These are phyloP conservation scores for Sparassis latifolia DNA, from an alignment of 1,284 basidiomycete genomes.

Conservation along the genomic window DNA sequence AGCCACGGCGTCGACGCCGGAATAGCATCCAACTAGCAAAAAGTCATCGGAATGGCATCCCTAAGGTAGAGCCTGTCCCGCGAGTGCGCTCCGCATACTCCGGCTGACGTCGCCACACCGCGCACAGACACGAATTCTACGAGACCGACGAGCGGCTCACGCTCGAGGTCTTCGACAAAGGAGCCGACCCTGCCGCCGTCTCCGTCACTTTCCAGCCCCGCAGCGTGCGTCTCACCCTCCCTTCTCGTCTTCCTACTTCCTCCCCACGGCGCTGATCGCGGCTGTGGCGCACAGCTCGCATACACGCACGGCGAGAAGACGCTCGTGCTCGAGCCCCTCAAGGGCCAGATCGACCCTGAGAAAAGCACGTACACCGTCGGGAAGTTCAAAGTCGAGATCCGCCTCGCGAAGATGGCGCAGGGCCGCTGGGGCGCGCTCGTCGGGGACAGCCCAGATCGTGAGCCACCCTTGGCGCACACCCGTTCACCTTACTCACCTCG, in stretches of 20 bases:
- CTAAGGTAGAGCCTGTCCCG: background rate
- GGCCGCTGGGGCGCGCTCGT: slow-evolving; percentile 75
- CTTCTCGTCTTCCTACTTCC: background rate
- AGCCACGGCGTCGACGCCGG: background rate
- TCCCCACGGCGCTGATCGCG: slow-evolving; percentile 1
- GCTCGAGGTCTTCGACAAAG: slow-evolving; percentile 75
- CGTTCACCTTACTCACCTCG: slow-evolving; percentile 2
- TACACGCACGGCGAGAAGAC: slow-evolving; percentile 61
- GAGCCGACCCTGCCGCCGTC: slow-evolving; percentile 61
- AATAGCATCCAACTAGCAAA: no score
- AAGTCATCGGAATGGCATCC: background rate
- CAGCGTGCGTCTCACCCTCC: slow-evolving; percentile 38
- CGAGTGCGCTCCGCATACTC: no score
- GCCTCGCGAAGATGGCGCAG: slow-evolving; percentile 52
- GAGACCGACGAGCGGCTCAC: slow-evolving; percentile 74
- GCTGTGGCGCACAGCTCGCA: slow-evolving; percentile 36
- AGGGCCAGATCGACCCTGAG: slow-evolving; percentile 69
- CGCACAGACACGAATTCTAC: slow-evolving; percentile 78
- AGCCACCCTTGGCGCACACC: slow-evolving; percentile 19
- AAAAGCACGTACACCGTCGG: slow-evolving; percentile 64
- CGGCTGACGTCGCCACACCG: background rate
- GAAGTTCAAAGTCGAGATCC: slow-evolving; percentile 79
- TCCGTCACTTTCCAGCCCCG: slow-evolving; percentile 57
- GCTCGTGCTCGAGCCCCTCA: slow-evolving; percentile 68
- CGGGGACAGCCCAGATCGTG: slow-evolving; percentile 70